Conservation (phyloP, 345 rosid genomes). For the Barbarea vulgaris region DNA sequence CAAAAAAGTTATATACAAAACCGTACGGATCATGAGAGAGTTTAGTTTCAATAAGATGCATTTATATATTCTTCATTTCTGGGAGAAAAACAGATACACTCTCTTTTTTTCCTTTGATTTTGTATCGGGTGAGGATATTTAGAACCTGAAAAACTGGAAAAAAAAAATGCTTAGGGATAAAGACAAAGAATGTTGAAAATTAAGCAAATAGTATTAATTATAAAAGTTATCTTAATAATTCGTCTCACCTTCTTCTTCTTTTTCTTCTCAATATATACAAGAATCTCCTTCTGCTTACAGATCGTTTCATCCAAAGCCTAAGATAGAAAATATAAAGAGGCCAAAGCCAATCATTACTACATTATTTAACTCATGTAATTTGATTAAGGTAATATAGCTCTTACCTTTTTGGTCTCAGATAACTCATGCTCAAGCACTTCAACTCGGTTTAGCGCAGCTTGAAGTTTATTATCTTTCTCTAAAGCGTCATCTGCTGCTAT, state of each 20-base stretch:
- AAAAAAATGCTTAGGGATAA: conserved; percentile 14
- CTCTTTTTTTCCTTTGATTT: background rate
- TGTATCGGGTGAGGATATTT: background rate
- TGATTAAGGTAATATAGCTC: conserved; percentile 10
- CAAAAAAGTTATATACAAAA: background rate
- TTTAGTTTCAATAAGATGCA: conserved; percentile 1
- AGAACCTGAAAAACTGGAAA: conserved; percentile 32
- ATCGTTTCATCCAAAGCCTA: conserved; percentile 61
- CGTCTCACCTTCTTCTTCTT: conserved; percentile 45
- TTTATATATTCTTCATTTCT: background rate
- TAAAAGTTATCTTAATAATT: conserved; percentile 15
- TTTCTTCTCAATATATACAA: conserved; percentile 52
- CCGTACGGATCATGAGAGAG: background rate
- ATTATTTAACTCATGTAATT: background rate
- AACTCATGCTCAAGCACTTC: conserved; percentile 64
- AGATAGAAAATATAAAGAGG: no score
- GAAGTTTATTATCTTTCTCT: conserved; percentile 71
- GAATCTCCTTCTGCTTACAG: conserved; percentile 45
- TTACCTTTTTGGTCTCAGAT: conserved; percentile 67
- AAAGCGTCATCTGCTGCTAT: conserved; percentile 47
- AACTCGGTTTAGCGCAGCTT: conserved; percentile 61
- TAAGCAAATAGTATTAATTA: background rate
- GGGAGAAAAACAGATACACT: background rate
- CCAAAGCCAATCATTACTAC: no score
- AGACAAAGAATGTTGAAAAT: background rate